Conservation (phyloP, 1,284 basidiomycete genomes). For the Butyriboletus appendiculatus region DNA sequence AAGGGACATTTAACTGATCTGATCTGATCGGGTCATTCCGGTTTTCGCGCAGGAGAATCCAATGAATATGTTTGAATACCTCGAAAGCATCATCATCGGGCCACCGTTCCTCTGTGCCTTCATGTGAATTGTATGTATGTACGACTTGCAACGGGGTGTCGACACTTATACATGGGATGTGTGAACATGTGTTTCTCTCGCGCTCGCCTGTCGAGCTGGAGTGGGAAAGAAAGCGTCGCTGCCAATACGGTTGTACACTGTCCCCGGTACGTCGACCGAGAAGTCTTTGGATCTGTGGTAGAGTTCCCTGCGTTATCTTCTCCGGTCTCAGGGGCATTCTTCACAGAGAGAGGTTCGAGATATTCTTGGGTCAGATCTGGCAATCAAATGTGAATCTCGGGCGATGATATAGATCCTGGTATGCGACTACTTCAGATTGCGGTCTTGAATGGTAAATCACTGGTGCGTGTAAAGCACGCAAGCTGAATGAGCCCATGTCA, state of each 20-base stretch:
- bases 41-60: constrained; percentile 24
- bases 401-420: not conserved
- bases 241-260: not conserved
- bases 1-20: too few species aligned
- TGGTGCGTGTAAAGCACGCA: too few species aligned
- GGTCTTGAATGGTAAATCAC: not conserved
- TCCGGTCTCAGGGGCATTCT: not conserved
- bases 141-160: not conserved
- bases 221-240: not conserved
- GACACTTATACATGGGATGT: not conserved
- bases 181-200: not conserved
- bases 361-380: not conserved
- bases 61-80: constrained; percentile 1
- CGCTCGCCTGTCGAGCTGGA: not conserved
- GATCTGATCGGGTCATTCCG: not conserved
- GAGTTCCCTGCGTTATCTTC: too few species aligned
- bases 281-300: not conserved
- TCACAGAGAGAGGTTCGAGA: not conserved
- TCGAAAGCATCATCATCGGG: not conserved
- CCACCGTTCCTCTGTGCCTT: not conserved
- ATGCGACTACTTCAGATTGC: not conserved
- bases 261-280: too few species aligned
- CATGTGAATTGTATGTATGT: not conserved
- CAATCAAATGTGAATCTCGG: not conserved
- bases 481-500: too few species aligned